Base-by-base conservation (phyloP, 805 yeast species). In the Yamadazyma phyllophila region DNA sequence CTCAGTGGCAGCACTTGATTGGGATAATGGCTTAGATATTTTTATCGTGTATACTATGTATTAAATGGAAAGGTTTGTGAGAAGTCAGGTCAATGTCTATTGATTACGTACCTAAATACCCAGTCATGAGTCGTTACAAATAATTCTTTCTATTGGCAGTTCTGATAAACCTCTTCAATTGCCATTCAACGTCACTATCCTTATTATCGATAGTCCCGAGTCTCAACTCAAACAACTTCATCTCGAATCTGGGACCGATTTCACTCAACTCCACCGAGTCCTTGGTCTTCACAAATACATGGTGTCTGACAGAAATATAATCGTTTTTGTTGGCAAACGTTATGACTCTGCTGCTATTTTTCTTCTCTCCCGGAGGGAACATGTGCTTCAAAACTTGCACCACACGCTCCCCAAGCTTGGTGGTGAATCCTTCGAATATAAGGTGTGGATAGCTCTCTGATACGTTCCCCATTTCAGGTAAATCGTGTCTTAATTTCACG, bases 151-250 rank as follows among this genome's bases (percentile, higher is more conserved):
- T 83, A 65, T 85, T 90, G 14, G 96, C 98, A 24, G 99, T 94
- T 62, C 99, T 80, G 39, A 90, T 88, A 57, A 91, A 94, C 57
- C 97, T 82, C 65, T 96, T 80, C 57, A 88, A 73, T 71, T 88
- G 87, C 98, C 98, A 94, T 64, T 94, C 99, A n/a, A 88, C 81
- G 60, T 94, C 99, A 9, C 97, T 96, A 64, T 94, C 97, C 69
- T 88, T 88, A 63, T 92, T 90, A 56, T 94, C 99, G 51, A 92
- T 66, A 36, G 96, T 88, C 2, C 99, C 97, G 54, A 94, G 74
- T 59, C 83, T 79, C 53, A 94, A 70, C 65, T 92, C 97, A 63
- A 82, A 94, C 53, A 94, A 70, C 62, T 90, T 80, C 98, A 94
- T 91, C 67, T 94, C 99, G 58, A 94, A 94, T 51, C 99, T 75